Evolutionary conservation across 208 protist species (phyloP), one percentile per base, ranked within the genome.

Genomic region (Leishmania aethiopica): DNA sequence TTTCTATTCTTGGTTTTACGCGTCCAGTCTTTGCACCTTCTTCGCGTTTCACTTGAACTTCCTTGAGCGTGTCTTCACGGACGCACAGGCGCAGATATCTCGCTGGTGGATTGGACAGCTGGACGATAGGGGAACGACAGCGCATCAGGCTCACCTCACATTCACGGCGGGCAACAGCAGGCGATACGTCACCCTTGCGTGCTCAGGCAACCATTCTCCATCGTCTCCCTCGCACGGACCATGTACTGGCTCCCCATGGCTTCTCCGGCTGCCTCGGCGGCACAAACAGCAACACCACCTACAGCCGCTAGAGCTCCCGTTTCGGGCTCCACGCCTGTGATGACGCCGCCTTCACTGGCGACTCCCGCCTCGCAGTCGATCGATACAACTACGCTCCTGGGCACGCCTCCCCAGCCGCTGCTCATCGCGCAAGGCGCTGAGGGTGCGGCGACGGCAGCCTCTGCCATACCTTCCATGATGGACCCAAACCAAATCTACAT

Each of bases 231-330:
- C 13, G 51, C 70, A 3, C 11, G 8, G 32, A 35, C 28, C 59
- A 76, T 76, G 72, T 76, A 76, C 72, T 76, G 72, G 72, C 4
- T n/a, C 37, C 17, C 51, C 28, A 37, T 42, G 15, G 25, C 51
- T 45, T 22, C 72, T n/a, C 15, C 72, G 5, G 49, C 32, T 17
- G 15, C 47, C 49, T 51, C 19, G 5, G 19, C 37, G 7, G 42
- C 37, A 22, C 42, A 47, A 17, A 8, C 69, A 32, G 8, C 37
- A 73, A 51, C 19, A 35, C 10, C 42, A 19, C 28, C 69, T 5
- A 17, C 10, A 35, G 10, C 6, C 42, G 8, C 35, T 49, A 25
- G 42, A 15, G 69, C 42, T 51, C 22, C 69, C 1, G 7, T 73
- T n/a, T 25, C 42, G 3, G 37, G 69, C 3, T 6, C 22, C 19